Conservation (phyloP, 257 asterid genomes). For the Nicotiana paniculata region DNA sequence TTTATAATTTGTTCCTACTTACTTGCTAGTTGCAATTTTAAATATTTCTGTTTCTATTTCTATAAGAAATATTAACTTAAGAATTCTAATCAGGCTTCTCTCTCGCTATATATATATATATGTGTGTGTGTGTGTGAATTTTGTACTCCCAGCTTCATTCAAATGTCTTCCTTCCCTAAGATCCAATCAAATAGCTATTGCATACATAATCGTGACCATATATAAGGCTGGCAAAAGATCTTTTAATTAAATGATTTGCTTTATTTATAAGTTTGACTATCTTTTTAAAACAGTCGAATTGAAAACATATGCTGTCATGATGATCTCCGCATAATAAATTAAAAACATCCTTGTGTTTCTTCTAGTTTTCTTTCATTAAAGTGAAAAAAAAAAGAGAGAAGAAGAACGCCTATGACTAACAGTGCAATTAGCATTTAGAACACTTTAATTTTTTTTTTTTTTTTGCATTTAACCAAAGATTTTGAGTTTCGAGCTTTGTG, state of each 20-base stretch:
- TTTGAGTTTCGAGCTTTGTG: too few relatives aligned
- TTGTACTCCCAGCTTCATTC: not conserved
- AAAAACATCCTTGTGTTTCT: not conserved
- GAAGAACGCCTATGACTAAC: not conserved
- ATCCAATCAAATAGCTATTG: not conserved
- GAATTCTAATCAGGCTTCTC: too few relatives aligned
- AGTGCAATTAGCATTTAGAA: not conserved
- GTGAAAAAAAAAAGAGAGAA: not conserved
- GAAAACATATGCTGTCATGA: not conserved
- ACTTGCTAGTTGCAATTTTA: not conserved
- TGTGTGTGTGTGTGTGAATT: too few relatives aligned
- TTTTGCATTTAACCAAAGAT: too few relatives aligned
- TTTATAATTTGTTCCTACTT: not conserved
- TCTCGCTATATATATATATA: too few relatives aligned
- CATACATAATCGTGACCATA: not conserved
- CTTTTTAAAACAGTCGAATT: not conserved
- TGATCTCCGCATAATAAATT: not conserved
- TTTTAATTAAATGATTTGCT: not conserved
- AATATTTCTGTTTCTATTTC: too few relatives aligned
- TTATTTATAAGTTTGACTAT: not conserved
- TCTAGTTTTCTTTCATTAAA: not conserved
- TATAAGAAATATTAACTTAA: too few relatives aligned
- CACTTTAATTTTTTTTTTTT: too few relatives aligned
- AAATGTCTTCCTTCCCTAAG: not conserved
- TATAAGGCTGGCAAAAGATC: not conserved